phyloP scores from a whole-genome alignment of 495 filamentous ascomycete species.

The Polyplosphaeria fusca region DNA sequence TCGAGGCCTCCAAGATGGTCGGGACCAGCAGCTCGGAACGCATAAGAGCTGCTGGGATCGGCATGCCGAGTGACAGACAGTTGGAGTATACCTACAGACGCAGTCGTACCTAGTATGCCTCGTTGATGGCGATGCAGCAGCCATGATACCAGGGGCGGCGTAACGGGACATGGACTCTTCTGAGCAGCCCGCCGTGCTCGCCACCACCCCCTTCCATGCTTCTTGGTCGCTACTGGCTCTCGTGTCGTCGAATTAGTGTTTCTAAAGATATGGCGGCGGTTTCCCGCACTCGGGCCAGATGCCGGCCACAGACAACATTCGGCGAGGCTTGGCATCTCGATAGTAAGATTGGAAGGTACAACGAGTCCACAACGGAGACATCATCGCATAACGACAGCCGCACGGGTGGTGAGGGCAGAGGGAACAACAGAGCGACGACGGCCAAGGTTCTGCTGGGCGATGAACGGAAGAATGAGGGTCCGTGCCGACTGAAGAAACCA shows the following conservation, averaged over 20 bases:
- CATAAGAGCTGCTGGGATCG: not conserved
- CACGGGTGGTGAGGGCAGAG: not conserved
- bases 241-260: constrained; percentile 29
- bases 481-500: not conserved
- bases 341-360: not conserved
- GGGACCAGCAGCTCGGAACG: constrained; percentile 7
- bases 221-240: not conserved
- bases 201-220: not conserved
- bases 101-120: too few species aligned
- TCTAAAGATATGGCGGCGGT: constrained; percentile 24
- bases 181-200: not conserved
- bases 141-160: too few species aligned
- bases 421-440: not conserved
- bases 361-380: not conserved
- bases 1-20: constrained; percentile 9
- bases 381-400: not conserved
- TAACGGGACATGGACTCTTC: not conserved
- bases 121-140: too few species aligned
- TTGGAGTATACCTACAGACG: too few species aligned
- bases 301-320: not conserved
- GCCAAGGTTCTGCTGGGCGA: too few species aligned
- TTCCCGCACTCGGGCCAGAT: not conserved
- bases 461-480: constrained; percentile 11
- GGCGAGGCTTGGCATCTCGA: constrained; percentile 11
- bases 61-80: not conserved